phyloP scores from a whole-genome alignment of 306 rosid species.

The Sophora flavescens region DNA sequence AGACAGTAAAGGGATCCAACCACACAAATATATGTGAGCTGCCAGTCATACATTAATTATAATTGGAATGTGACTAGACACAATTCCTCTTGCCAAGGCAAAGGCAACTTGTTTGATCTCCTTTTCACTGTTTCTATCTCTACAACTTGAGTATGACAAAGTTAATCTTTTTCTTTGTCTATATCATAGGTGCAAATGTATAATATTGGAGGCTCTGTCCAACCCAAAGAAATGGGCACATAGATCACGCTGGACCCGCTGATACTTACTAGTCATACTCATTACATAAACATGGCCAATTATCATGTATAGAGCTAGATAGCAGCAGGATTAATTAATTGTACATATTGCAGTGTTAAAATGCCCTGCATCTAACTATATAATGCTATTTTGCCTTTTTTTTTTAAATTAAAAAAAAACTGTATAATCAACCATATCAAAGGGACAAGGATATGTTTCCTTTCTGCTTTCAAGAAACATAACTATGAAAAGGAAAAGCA shows the following conservation, averaged over 20 bases:
- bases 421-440: constrained; percentile 19
- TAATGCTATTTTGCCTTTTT: no score
- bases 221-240: constrained; percentile 46
- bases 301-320: constrained; percentile 36
- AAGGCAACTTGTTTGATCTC: constrained; percentile 41
- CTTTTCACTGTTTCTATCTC: constrained; percentile 26
- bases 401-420: no score
- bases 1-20: constrained; percentile 31
- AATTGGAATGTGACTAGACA: constrained; percentile 52
- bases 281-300: constrained; percentile 49
- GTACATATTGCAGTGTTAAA: background rate
- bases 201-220: constrained; percentile 48
- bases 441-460: background rate
- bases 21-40: constrained; percentile 6
- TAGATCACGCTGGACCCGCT: constrained; percentile 54
- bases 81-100: constrained; percentile 46
- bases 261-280: constrained; percentile 47
- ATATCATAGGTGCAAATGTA: constrained; percentile 31
- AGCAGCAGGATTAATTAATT: constrained; percentile 37
- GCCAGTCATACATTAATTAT: constrained; percentile 32
- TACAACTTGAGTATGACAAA: constrained; percentile 43
- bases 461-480: constrained; percentile 10
- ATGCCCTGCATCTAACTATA: background rate
- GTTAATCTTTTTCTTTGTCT: constrained; percentile 49
- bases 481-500: background rate